phyloP scores from a whole-genome alignment of 768 basidiomycete genomes.

The Exsudoporus frostii region DNA sequence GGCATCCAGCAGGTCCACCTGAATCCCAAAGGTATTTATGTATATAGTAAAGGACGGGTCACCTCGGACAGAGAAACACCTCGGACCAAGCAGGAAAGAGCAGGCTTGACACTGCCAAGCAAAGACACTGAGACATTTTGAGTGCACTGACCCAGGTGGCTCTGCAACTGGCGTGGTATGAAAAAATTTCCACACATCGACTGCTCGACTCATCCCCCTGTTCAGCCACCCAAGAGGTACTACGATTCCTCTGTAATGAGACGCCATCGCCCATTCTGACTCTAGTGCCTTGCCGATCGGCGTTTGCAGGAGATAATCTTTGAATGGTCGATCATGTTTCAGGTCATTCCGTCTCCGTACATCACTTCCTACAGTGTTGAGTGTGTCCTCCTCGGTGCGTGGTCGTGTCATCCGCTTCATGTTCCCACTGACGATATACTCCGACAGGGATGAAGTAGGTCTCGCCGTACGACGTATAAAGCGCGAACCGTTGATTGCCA shows the following conservation, averaged over 20 bases:
- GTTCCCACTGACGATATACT: neutral
- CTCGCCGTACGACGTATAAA: neutral
- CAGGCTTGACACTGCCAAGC: no score
- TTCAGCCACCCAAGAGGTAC: neutral
- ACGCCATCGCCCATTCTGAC: neutral
- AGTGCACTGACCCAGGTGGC: neutral
- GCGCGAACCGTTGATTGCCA: neutral
- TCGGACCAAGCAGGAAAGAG: neutral
- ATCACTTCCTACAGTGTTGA: constrained; percentile 9
- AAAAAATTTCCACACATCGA: neutral
- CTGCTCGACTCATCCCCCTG: neutral
- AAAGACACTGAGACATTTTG: neutral
- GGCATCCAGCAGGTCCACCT: neutral
- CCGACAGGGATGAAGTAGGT: constrained; percentile 17
- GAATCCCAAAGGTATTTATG: no score
- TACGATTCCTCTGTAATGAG: neutral
- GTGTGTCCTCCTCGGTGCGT: constrained; percentile 20
- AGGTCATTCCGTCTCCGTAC: neutral
- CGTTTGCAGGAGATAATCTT: neutral
- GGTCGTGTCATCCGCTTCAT: neutral
- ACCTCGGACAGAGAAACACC: neutral
- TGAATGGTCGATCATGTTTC: constrained; percentile 1
- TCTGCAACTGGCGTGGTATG: neutral
- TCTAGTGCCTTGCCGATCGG: neutral
- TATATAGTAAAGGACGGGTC: neutral